Conservation (phyloP, 2,329 filamentous ascomycete species). For the Bertia moriformis region DNA sequence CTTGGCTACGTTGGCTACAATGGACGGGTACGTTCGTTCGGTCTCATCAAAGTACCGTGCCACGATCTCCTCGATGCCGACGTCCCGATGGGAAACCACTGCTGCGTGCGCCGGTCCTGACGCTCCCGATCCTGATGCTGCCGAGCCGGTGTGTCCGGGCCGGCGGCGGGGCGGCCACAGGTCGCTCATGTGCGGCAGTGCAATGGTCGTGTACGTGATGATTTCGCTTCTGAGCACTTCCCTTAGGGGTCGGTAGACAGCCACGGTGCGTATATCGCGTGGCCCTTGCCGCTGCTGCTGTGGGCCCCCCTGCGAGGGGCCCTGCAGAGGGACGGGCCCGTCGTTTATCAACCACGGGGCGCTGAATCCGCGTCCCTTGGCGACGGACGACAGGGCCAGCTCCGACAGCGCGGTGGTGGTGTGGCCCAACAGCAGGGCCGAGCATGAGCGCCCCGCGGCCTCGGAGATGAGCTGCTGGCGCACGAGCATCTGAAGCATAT, state of each 20-base stretch:
- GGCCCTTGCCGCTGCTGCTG: slow-evolving; percentile 9
- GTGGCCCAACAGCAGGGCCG: slow-evolving; percentile 67
- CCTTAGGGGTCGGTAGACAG: slow-evolving; percentile 65
- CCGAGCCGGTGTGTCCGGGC: slow-evolving; percentile 9
- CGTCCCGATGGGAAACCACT: slow-evolving; percentile 56
- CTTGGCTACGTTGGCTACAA: slow-evolving; percentile 88
- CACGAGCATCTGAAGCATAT: slow-evolving; percentile 57
- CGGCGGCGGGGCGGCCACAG: slow-evolving; percentile 29
- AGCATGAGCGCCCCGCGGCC: slow-evolving; percentile 44
- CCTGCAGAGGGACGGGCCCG: slow-evolving; percentile 34
- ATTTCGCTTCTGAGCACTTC: slow-evolving; percentile 78
- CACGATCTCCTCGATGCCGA: slow-evolving; percentile 87
- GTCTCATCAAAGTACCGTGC: slow-evolving; percentile 74
- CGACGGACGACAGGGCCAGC: slow-evolving; percentile 71
- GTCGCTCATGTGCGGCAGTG: slow-evolving; percentile 32
- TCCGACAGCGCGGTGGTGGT: slow-evolving; percentile 80
- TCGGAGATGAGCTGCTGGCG: slow-evolving; percentile 56
- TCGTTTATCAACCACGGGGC: slow-evolving; percentile 74
- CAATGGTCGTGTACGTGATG: slow-evolving; percentile 43
- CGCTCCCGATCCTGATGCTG: slow-evolving; percentile 11
- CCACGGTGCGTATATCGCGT: slow-evolving; percentile 13
- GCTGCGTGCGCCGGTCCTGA: too few species aligned
- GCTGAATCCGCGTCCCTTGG: slow-evolving; percentile 76
- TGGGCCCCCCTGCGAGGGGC: slow-evolving; percentile 7
- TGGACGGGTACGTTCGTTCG: slow-evolving; percentile 72